Evolutionary conservation across 306 rosid species (phyloP).

Genomic region (Vicia sativa): DNA sequence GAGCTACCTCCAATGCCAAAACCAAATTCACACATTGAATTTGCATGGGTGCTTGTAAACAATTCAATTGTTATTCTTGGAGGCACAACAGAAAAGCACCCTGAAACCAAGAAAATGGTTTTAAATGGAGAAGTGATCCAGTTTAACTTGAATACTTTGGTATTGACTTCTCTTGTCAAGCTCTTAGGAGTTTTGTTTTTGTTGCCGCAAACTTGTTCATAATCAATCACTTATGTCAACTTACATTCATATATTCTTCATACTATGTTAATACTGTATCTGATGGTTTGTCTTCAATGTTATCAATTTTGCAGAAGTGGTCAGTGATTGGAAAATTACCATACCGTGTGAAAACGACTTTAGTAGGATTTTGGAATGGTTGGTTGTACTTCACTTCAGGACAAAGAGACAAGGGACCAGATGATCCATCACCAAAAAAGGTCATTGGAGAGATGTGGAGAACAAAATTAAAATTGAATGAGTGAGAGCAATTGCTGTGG

Average conservation of each 20-base stretch:
- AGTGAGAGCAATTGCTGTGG: slow-evolving; percentile 46
- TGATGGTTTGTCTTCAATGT: slow-evolving; percentile 33
- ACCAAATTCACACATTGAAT: slow-evolving; percentile 89
- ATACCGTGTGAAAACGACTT: slow-evolving; percentile 83
- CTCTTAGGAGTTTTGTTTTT: slow-evolving; percentile 20
- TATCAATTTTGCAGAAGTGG: slow-evolving; percentile 70
- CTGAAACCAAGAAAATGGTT: slow-evolving; percentile 82
- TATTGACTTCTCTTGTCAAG: slow-evolving; percentile 41
- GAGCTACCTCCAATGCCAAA: slow-evolving; percentile 75
- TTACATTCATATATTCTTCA: background rate
- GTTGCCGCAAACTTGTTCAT: slow-evolving; percentile 33
- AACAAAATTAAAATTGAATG: slow-evolving; percentile 63
- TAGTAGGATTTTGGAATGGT: slow-evolving; percentile 88
- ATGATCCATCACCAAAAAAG: slow-evolving; percentile 84
- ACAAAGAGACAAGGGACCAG: slow-evolving; percentile 85
- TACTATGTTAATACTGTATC: slow-evolving; percentile 22
- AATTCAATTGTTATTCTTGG: slow-evolving; percentile 77
- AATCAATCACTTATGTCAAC: slow-evolving; percentile 1
- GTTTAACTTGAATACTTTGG: slow-evolving; percentile 73
- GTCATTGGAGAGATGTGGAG: slow-evolving; percentile 85
- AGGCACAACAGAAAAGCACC: slow-evolving; percentile 96
- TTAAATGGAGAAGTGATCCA: slow-evolving; percentile 85
- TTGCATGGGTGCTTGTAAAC: slow-evolving; percentile 81
- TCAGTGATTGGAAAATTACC: slow-evolving; percentile 86
- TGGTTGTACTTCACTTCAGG: slow-evolving; percentile 94